Evolutionary conservation across 331 rosid genomes (phyloP).

Genomic region (Prunus yedoensis): DNA sequence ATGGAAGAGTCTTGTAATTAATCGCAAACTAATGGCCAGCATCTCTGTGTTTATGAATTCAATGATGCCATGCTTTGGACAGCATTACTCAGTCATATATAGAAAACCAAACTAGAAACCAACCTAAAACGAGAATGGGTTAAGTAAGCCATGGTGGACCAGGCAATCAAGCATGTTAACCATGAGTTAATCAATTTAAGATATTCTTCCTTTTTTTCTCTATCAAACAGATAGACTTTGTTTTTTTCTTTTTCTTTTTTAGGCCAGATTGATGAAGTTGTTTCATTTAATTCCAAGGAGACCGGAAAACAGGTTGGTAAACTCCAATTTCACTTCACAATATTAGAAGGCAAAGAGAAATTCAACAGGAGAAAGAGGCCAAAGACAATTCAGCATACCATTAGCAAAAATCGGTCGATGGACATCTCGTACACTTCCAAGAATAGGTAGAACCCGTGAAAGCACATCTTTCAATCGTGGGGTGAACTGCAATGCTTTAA

Average conservation of each 20-base stretch:
- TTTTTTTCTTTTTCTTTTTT: neutral
- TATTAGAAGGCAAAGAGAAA: slow-evolving; percentile 10
- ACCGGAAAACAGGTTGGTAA: neutral
- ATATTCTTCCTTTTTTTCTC: neutral
- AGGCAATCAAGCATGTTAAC: neutral
- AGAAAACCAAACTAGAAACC: neutral
- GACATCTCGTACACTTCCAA: slow-evolving; percentile 87
- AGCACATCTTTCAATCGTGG: slow-evolving; percentile 90
- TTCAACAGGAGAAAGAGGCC: slow-evolving; percentile 14
- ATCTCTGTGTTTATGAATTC: neutral
- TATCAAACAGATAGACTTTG: neutral
- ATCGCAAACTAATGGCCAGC: neutral
- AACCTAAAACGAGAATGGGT: neutral
- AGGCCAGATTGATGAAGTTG: neutral
- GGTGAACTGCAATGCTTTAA: slow-evolving; percentile 84
- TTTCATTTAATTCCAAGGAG: neutral
- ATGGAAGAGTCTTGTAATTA: neutral
- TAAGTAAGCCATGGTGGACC: neutral
- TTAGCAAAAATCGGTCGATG: slow-evolving; percentile 89
- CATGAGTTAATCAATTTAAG: neutral
- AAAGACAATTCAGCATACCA: slow-evolving; percentile 52
- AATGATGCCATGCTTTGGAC: neutral
- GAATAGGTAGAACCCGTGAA: slow-evolving; percentile 90
- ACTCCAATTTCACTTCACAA: slow-evolving; percentile 1
- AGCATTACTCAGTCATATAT: neutral